A percentile compares a stretch with the other conserved stretches of the same genome.
Evolutionary conservation across 148 eudicot genomes (phyloP).

Genomic region (Pharnaceum exiguum): DNA sequence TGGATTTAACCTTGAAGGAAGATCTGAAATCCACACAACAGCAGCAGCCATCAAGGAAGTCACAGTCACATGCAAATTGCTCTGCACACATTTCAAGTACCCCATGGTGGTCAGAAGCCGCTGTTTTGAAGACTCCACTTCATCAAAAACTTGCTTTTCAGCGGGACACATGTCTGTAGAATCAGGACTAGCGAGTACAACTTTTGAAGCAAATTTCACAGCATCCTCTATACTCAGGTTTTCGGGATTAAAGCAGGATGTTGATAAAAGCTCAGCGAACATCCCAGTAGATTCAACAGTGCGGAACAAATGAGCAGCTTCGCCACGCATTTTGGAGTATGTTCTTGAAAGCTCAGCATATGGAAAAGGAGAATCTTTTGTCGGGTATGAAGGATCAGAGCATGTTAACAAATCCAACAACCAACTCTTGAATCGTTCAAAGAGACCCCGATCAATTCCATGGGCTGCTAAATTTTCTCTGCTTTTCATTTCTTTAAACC

Average conservation of each 20-base stretch:
- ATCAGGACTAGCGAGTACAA: slow-evolving; percentile 41
- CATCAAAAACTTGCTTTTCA: slow-evolving; percentile 42
- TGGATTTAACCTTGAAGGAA: slow-evolving; percentile 86
- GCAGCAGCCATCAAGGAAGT: slow-evolving; percentile 58
- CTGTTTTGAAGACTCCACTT: slow-evolving; percentile 72
- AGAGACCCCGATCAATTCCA: slow-evolving; percentile 34
- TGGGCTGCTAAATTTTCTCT: slow-evolving; percentile 22
- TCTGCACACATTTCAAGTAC: slow-evolving; percentile 93
- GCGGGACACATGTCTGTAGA: slow-evolving; percentile 34
- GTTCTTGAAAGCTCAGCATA: slow-evolving; percentile 94
- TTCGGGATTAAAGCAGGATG: slow-evolving; percentile 41
- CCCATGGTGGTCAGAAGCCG: slow-evolving; percentile 81
- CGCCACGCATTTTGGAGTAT: slow-evolving; percentile 85
- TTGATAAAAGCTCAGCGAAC: slow-evolving; percentile 35
- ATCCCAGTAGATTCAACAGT: slow-evolving; percentile 57
- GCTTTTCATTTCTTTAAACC: slow-evolving; percentile 76
- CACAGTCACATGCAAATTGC: slow-evolving; percentile 56
- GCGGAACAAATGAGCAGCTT: slow-evolving; percentile 65
- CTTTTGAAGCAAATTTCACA: slow-evolving; percentile 64
- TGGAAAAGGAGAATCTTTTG: slow-evolving; percentile 75
- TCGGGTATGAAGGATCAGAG: slow-evolving; percentile 85
- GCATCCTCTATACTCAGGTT: slow-evolving; percentile 80
- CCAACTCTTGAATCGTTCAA: slow-evolving; percentile 60
- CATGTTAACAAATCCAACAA: slow-evolving; percentile 78
- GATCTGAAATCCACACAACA: slow-evolving; percentile 87